Base-by-base conservation (phyloP, 1,139 yeast genomes). In the Suhomyces taliae region DNA sequence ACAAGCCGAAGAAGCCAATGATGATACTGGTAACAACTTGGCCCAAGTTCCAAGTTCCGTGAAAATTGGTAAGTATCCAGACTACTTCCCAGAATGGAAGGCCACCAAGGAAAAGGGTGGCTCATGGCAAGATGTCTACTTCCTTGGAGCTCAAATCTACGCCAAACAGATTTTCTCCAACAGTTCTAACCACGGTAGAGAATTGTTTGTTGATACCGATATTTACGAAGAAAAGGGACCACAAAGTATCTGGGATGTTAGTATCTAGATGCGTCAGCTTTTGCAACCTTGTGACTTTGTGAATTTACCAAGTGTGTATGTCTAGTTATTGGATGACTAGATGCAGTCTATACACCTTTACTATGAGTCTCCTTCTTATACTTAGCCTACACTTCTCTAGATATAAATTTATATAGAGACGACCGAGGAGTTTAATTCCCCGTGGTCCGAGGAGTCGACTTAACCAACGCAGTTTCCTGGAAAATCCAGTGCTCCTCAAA, bases 1-100 rank as follows among this genome's bases (percentile, higher is more conserved):
- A 54, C 78, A 68, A 58, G 67, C 75, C 0, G 65, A 59, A 29
- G 57, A 51, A 7, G 49, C 49, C 38, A 48, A 47, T 19, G 57
- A 66, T 26, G 60, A 56, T 26, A 61, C 66, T 9, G 70, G 69
- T 27, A 55, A 66, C 7, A 67, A 63, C 37, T 67, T 70, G 40
- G 62, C 62, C 15, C 97, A 91, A 66, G 91, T 86, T 1, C 98
- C 98, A 14, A 82, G 84, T 19, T 74, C 83, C 10, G 79, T 91
- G 46, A 83, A 79, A 55, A 64, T 83, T 45, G 83, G 85, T 32
- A 86, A 85, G 58, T 78, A 82, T 62, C 95, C 97, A 0, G 98
- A 91, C 44, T 91, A 93, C 65, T 93, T 93, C 68, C 90, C 96
- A 1, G 97, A 90, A 57, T 93, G 98, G 98, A 91, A 91, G 66